Conservation (phyloP, 1,139 yeast species). For the Yamadazyma buinensis region DNA sequence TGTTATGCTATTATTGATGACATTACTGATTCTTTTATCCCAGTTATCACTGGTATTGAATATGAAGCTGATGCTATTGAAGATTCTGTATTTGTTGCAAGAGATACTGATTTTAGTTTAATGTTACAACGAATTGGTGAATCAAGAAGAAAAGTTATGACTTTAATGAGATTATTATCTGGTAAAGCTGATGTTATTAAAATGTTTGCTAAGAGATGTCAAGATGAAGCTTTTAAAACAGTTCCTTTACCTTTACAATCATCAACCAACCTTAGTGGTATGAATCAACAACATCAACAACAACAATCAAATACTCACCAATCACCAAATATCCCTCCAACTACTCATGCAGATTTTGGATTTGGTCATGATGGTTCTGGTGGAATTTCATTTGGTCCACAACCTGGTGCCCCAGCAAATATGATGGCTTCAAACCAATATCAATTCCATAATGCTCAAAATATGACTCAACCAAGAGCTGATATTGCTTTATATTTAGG, state of each 20-base stretch:
- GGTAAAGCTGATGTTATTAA: slow-evolving; percentile 97
- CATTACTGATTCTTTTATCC: slow-evolving; percentile 91
- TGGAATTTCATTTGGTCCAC: slow-evolving; percentile 20
- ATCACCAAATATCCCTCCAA: slow-evolving; percentile 5
- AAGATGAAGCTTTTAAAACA: slow-evolving; percentile 48
- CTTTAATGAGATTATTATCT: slow-evolving; percentile 80
- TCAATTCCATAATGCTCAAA: slow-evolving; percentile 13
- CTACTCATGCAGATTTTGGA: slow-evolving; percentile 8
- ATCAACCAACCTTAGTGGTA: slow-evolving; percentile 8
- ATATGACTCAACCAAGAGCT: slow-evolving; percentile 64
- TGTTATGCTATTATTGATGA: slow-evolving; percentile 93
- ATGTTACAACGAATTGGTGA: slow-evolving; percentile 86
- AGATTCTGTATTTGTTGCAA: slow-evolving; percentile 53
- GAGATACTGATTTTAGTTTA: slow-evolving; percentile 53
- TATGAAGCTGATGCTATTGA: slow-evolving; percentile 91
- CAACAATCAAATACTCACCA: not conserved
- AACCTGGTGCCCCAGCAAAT: slow-evolving; percentile 16
- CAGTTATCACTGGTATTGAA: slow-evolving; percentile 81
- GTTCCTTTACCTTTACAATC: slow-evolving; percentile 8
- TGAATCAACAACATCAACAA: slow-evolving; percentile 5
- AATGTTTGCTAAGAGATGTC: slow-evolving; percentile 96
- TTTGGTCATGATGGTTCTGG: slow-evolving; percentile 15
- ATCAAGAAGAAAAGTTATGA: slow-evolving; percentile 86
- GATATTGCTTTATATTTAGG: slow-evolving; percentile 87
- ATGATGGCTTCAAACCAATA: slow-evolving; percentile 16